Evolutionary conservation across 768 basidiomycete genomes (phyloP), one percentile per base, ranked within the genome.

Genomic region (Baorangia bicolor): DNA sequence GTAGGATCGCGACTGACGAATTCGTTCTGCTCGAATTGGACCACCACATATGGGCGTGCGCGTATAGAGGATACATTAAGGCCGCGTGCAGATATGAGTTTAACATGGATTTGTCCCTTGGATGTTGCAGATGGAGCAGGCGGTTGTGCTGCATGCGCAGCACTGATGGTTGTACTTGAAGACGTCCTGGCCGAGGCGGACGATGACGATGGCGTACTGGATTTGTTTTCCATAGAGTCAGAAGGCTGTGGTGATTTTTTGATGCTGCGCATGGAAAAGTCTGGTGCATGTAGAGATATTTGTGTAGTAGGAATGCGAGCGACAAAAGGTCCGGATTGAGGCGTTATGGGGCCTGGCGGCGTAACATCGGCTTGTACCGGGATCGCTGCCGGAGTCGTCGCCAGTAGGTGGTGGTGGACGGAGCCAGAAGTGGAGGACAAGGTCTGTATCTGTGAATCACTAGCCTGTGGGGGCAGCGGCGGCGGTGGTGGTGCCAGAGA

Each of bases 1-100:
- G 88, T 90, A 27, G 94, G 92, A 71, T 96, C 92, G 42, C 97
- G 78, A 64, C 87, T 87, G 71, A 99, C 87, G 69, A 98, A 99
- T 74, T 99, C 97, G 80, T 94, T 98, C 74, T 98, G 91, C 77
- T 99, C 97, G 74, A 98, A 99, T 73, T 94, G 90, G 63, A 95
- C 94, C 70, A 98, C 95, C 64, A 94, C 91, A 71, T 99, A 98
- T 18, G 94, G 92, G 0, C 85, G 79, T 4, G 90, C 85, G 58
- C 78, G 70, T 40, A 81, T 64, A 14, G 85, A 81, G 41, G 80
- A 79, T 49, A 94, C 87, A 60, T 86, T 86, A 69, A 99, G 87
- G 11, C 81, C 83, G 45, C 92, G 84, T 13, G 92, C 97, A 61
- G 88, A 86, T 73, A 99, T 93, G 69, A 99, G 85, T 74, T 98